Base-by-base conservation (phyloP, 352 stramenopile genomes). In the Globisporangium recalcitrans region DNA sequence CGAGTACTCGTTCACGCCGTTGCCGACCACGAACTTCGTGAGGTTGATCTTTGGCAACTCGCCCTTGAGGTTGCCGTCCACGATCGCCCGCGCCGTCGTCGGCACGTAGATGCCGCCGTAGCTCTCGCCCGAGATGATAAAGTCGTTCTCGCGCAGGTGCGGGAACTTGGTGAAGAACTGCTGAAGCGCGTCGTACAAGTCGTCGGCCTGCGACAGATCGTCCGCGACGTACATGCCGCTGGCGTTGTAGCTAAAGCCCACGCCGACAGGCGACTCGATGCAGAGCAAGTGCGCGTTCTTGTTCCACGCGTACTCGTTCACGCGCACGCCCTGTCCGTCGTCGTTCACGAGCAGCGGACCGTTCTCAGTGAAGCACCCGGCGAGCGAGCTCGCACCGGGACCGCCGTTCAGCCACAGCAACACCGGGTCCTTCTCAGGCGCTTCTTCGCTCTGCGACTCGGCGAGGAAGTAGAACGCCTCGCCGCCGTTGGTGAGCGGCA, bases 401-500 rank as follows among this genome's bases (percentile, higher is more conserved):
- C 96, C 96, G 21, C 96, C 97, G n/a, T 91, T 99, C 58, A 99
- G 84, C 97, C 97, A 99, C 19, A 99, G 85, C 48, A 99, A 78
- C 36, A 99, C 69, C 0, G 97, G 97, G 67, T 97, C 95, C 11
- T 63, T 95, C n/a, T 70, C 64, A 0, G 93, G 90, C 51, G 75
- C 63, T 7, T 80, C 75, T 42, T 88, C 83, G 27, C 86, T 95
- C 74, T 98, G 94, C 67, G 98, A 98, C 74, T 98, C 97, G 92
- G 94, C 98, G 76, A 97, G 98, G 64, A 99, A 99, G 67, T 98
- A 96, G 71, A 68, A 68, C 60, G 44, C 56, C 29, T 70, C 27
- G 34, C 64, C 62, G 24, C 64, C 64, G 38, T 68, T 68, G 16
- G 6, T 16, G 9, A 68, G 24, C 21, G 60, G 21, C 5, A 70